Base-by-base conservation (phyloP, 2,329 filamentous ascomycete genomes). In the Seiridium cupressi region DNA sequence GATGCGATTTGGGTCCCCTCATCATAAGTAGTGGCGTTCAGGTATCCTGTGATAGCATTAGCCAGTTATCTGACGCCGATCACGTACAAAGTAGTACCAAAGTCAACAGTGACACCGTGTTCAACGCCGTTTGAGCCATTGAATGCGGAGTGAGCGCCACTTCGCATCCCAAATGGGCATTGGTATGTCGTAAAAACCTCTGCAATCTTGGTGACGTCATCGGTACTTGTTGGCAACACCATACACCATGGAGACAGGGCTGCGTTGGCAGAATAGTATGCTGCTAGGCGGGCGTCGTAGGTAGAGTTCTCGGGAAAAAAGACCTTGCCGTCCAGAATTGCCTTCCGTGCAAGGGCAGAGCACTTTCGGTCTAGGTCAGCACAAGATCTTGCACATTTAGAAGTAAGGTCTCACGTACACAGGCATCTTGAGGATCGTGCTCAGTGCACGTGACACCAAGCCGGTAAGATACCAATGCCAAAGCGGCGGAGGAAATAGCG, bases 1-100 rank as follows among this genome's bases (percentile, higher is more conserved):
- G 60, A 64, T n/a, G 70, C 74, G 3, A 68, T 66, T 0, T 65
- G 63, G 7, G 67, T 69, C 18, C 70, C 68, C 1, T 65, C 51
- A 8, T 68, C 64, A 18, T 74, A 62, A 0, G 59, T 62, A 1
- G 76, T 64, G 26, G 65, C 55, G 38, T 74, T 62, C 18, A 26
- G 18, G 18, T 26, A 26, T 26, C 18, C 18, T 26, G 18, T 26
- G 18, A 26, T 26, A 26, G 18, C 18, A 26, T 26, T 26, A 26
- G 18, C 18, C 18, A 26, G 18, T 26, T 26, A 26, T 26, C 18
- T 26, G 18, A 26, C 18, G 18, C 18, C 18, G 18, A 26, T 26
- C 18, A 26, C 18, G 18, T 26, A 26, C 18, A 26, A 26, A 26
- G 2, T 26, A 26, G n/a, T 3, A 51, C 62, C 62, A 42, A 62